Evolutionary conservation across 2,329 filamentous ascomycete genomes (phyloP).

Genomic region (Falciphora oryzae): DNA sequence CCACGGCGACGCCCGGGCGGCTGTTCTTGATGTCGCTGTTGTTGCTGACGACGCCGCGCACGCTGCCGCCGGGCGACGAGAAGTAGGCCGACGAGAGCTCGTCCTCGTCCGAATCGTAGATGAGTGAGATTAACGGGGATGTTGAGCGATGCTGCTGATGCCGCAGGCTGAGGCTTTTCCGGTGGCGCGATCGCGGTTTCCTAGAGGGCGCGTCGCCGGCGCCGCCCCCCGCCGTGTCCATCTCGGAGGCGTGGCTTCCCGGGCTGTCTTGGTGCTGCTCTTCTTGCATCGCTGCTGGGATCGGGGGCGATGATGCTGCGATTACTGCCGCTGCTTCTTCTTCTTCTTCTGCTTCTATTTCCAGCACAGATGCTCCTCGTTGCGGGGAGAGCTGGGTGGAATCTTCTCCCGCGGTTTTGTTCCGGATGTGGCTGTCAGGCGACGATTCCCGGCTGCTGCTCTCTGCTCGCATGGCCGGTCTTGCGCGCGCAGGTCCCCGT

Average conservation of each 20-base stretch:
- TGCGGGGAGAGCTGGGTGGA: too few species aligned
- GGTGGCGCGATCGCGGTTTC: not conserved
- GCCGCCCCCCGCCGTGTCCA: not conserved
- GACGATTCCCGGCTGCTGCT: not conserved
- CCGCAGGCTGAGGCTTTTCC: not conserved
- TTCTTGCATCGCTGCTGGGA: too few species aligned
- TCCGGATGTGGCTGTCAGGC: too few species aligned
- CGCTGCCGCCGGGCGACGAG: conserved; percentile 5
- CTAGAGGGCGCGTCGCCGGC: not conserved
- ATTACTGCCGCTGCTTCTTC: not conserved
- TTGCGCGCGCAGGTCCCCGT: not conserved
- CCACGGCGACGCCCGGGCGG: not conserved
- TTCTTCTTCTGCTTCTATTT: not conserved
- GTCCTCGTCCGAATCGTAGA: conserved; percentile 33
- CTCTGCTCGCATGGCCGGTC: not conserved
- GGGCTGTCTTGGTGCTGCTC: too few species aligned
- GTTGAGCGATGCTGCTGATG: conserved; percentile 1
- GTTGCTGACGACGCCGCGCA: conserved; percentile 1
- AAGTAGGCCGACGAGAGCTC: conserved; percentile 28
- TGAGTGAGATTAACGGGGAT: conserved; percentile 32
- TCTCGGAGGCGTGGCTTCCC: conserved; percentile 1
- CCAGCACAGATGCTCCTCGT: not conserved
- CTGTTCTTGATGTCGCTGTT: too few species aligned
- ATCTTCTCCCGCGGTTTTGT: too few species aligned
- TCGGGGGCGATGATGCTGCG: not conserved